Base-by-base conservation (phyloP, 768 basidiomycete genomes). In the Mrakia blollopis region DNA sequence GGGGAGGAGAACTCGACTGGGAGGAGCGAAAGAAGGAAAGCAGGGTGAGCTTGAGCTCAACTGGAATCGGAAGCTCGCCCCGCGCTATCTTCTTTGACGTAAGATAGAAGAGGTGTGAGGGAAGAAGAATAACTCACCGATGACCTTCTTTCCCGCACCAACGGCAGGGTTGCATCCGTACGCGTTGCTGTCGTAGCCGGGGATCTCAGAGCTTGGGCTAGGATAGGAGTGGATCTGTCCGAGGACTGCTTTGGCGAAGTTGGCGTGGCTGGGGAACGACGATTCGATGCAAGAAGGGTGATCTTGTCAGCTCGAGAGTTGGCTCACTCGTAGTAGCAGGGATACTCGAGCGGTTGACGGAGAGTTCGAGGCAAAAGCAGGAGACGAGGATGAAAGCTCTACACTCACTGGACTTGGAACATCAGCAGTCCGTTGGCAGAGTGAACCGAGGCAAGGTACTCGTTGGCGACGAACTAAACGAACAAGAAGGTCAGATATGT, bases 1-100 rank as follows among this genome's bases (percentile, higher is more conserved):
- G 95, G 95, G 2, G 92, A 93, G 1, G 94, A 97, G 84, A 92
- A 98, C 84, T 98, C 96, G 81, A 84, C 79, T 79, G 63, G 78
- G 8, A 28, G 50, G 39, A 79, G 32, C 25, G 52, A 65, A 61
- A 3, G 35, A 50, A n/a, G n/a, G 39, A 32, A 18, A 23, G 37
- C 28, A 10, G n/a, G 60, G 13, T 52, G 32, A 75, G 16, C 54
- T 80, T 25, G 30, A 81, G 79, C 81, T 16, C 14, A 47, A 74
- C 79, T 80, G 41, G 30, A 1, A 37, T 5, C 63, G 32, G 13
- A n/a, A n/a, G n/a, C n/a, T n/a, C n/a, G n/a, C n/a, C n/a, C n/a
- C n/a, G n/a, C n/a, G n/a, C n/a, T n/a, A n/a, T n/a, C n/a, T n/a
- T n/a, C n/a, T n/a, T n/a, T n/a, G n/a, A 7, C 32, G n/a, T 16